Evolutionary conservation across 208 protist species (phyloP).

Genomic region (Acanthamoeba culbertsoni): DNA sequence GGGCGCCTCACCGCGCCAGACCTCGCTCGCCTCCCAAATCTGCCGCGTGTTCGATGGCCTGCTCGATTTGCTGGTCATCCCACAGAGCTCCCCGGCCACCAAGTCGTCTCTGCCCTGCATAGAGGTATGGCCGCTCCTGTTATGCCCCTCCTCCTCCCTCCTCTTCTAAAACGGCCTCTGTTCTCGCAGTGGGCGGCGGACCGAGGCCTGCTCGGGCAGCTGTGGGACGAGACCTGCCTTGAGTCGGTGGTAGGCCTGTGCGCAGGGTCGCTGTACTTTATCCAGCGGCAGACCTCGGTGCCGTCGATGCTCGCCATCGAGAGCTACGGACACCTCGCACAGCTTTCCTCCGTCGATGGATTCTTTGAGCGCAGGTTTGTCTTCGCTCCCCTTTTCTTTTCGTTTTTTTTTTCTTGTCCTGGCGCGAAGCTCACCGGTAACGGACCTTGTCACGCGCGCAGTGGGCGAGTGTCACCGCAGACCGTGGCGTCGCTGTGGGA

Average conservation of each 20-base stretch:
- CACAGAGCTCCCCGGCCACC: background rate
- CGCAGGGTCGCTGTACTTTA: background rate
- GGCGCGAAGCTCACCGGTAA: too few species aligned
- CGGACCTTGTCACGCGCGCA: too few species aligned
- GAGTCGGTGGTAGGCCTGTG: background rate
- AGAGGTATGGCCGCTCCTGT: background rate
- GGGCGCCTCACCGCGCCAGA: background rate
- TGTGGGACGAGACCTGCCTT: background rate
- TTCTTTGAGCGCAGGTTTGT: slow-evolving; percentile 34
- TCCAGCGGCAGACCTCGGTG: background rate
- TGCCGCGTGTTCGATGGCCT: slow-evolving; percentile 6
- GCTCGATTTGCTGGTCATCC: background rate
- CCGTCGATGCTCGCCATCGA: background rate
- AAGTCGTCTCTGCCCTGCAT: background rate
- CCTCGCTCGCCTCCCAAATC: background rate
- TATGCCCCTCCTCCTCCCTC: background rate
- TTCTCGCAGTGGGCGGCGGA: background rate
- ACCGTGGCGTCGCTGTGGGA: slow-evolving; percentile 9
- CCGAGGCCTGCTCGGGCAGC: background rate
- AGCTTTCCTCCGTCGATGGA: background rate
- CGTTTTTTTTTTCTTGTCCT: background rate
- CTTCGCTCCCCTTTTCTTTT: background rate
- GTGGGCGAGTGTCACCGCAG: background rate
- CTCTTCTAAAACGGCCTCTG: background rate
- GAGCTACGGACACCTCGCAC: background rate